These are phyloP conservation scores for Phoma sp. DNA, from an alignment of 2,329 filamentous ascomycete species.

Conservation along the genomic window DNA sequence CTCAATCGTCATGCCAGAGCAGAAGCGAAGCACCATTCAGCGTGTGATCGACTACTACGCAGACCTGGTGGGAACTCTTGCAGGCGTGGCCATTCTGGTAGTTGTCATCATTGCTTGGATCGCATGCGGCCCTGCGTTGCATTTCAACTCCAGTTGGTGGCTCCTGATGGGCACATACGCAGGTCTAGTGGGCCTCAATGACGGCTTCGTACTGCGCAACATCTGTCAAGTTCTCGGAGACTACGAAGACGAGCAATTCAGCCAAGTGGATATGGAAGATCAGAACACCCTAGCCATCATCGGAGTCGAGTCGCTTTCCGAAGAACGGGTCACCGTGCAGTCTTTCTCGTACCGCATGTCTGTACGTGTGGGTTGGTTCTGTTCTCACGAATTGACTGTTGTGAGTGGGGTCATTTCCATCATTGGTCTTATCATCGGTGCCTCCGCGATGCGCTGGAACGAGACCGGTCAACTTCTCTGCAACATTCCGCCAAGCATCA, in stretches of 20 bases:
- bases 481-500: constrained; percentile 11
- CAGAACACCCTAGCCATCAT: neutral
- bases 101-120: constrained; percentile 5
- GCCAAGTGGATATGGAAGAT: neutral
- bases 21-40: neutral
- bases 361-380: constrained; percentile 2
- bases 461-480: constrained; percentile 11
- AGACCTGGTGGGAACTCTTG: constrained; percentile 11
- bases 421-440: constrained; percentile 2
- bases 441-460: constrained; percentile 8
- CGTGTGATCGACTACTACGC: constrained; percentile 11
- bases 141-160: constrained; percentile 9
- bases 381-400: constrained; percentile 7
- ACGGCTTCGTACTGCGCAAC: constrained; percentile 11
- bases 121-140: constrained; percentile 1
- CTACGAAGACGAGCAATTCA: constrained; percentile 7
- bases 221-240: constrained; percentile 5
- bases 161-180: constrained; percentile 12
- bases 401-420: neutral
- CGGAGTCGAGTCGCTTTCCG: neutral
- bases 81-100: constrained; percentile 6
- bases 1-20: neutral
- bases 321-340: neutral
- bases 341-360: constrained; percentile 5
- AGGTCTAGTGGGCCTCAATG: constrained; percentile 5